Base-by-base conservation (phyloP, 2,329 filamentous ascomycete species). In the Didymella segeticola region DNA sequence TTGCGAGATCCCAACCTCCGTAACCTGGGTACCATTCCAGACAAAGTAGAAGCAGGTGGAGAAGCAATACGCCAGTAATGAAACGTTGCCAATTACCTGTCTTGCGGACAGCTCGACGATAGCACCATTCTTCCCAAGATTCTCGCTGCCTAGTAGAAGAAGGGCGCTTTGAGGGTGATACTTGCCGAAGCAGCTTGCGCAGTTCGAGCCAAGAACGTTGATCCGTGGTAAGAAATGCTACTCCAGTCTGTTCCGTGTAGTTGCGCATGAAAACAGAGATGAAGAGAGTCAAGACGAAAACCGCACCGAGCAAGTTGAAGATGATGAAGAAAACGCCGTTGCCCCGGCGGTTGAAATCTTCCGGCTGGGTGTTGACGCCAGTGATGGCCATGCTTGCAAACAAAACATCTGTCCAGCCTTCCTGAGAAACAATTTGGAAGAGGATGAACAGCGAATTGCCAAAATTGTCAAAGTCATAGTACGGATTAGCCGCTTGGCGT, bases 251-350 rank as follows among this genome's bases (percentile, higher is more conserved):
- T 76, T 99, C 95, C 0, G 95, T 99, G 76, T 99, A 99, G 74
- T 97, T 99, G 57, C 95, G 91, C 95, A 99, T 99, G 75, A 99
- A 99, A 57, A 99, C 95, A 51, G 95, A 98, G 41, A 99, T 96
- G 75, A 99, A 99, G 70, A 99, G 80, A 1, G 95, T 99, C 70
- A 99, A 82, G 57, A 99, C 89, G 77, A 99, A 99, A 60, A 99
- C 93, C 0, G 95, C 95, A 26, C 92, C 92, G 66, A 99, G 83
- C 71, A 99, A 84, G 76, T 99, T 99, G 86, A 98, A 99, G 4
- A 93, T 82, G 50, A 99, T 86, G 72, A 99, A 97, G 80, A 97
- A 99, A 29, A 98, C 75, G 0, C 91, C 93, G 62, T 99, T 98
- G 33, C 89, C 92, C 67, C 93, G 86, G 1, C 89, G 84, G 2